phyloP scores from a whole-genome alignment of 306 rosid genomes.

The Abrus precatorius region DNA sequence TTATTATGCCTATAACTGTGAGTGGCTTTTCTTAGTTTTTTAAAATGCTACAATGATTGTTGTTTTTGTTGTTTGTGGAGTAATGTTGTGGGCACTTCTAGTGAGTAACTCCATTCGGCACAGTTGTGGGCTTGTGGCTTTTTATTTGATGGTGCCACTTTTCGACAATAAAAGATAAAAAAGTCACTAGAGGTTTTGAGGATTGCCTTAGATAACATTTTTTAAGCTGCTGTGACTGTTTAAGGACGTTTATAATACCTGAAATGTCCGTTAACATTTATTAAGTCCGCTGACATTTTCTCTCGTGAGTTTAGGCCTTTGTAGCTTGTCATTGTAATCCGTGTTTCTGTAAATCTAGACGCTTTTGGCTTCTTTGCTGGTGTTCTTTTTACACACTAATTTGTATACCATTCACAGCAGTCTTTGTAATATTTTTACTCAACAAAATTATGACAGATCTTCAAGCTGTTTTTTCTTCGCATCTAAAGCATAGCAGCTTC shows the following conservation, averaged over 20 bases:
- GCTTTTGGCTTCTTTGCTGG: conserved; percentile 19
- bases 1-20: neutral
- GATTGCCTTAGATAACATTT: conserved; percentile 38
- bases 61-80: conserved; percentile 35
- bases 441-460: conserved; percentile 37
- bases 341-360: conserved; percentile 24
- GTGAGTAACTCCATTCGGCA: conserved; percentile 14
- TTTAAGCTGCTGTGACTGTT: conserved; percentile 26
- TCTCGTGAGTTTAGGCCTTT: conserved; percentile 23
- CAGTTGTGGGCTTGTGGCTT: conserved; percentile 34
- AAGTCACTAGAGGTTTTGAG: conserved; percentile 18
- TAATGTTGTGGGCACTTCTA: conserved; percentile 31
- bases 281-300: conserved; percentile 6
- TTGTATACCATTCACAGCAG: neutral
- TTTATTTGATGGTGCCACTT: conserved; percentile 19
- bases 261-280: conserved; percentile 1
- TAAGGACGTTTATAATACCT: conserved; percentile 21
- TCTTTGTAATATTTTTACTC: conserved; percentile 21
- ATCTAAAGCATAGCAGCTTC: conserved; percentile 43
- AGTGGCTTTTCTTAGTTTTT: neutral
- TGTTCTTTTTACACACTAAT: conserved; percentile 16
- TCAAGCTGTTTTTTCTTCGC: conserved; percentile 34
- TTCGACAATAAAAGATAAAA: conserved; percentile 1
- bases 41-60: neutral
- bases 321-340: conserved; percentile 8